Evolutionary conservation across 805 yeast species (phyloP), one percentile per base, ranked within the genome.

Genomic region (Monosporozyma solicola): DNA sequence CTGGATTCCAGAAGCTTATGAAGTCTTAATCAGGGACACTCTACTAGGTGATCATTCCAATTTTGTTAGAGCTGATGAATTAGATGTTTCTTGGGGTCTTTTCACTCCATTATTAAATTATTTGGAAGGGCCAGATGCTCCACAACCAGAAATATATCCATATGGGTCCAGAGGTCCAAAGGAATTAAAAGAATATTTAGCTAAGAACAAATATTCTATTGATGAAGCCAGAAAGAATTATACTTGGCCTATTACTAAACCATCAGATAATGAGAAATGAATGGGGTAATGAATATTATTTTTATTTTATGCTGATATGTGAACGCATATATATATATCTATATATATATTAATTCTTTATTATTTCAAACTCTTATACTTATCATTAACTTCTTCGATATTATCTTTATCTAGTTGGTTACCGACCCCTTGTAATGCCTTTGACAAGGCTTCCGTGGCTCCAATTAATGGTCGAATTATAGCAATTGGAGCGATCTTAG

Each of bases 1-100:
- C 73, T 86, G 94, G 84, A 91, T 94, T 64, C 98, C 99, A 47
- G 97, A 92, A 76, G 98, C 98, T 44, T 94, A 94, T 71, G 99
- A 94, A 75, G 86, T 97, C 1, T 80, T 94, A 62, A 88, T 94
- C 63, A 82, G 95, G 71, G 98, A 94, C 71, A 87, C 92, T 57
- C 72, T 85, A 66, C 79, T 81, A 60, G 98, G 95, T 53, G 96
- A 91, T 72, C 99, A 94, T 73, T 87, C 98, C 51, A 92, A 92
- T 75, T 94, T 94, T 68, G 98, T 94, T 35, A 85, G 99, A 74
- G 97, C 92, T 68, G 99, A 94, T 69, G 99, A 94, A 75, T 80
- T 94, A 66, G 97, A 91, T 53, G 83, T 85, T 54, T 85, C 95
- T 55, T 94, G 99, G 99, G 78, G 78, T 61, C 74, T 94, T 54